phyloP scores from a whole-genome alignment of 2,329 filamentous ascomycete genomes.

The Dichotomopilus funicola region DNA sequence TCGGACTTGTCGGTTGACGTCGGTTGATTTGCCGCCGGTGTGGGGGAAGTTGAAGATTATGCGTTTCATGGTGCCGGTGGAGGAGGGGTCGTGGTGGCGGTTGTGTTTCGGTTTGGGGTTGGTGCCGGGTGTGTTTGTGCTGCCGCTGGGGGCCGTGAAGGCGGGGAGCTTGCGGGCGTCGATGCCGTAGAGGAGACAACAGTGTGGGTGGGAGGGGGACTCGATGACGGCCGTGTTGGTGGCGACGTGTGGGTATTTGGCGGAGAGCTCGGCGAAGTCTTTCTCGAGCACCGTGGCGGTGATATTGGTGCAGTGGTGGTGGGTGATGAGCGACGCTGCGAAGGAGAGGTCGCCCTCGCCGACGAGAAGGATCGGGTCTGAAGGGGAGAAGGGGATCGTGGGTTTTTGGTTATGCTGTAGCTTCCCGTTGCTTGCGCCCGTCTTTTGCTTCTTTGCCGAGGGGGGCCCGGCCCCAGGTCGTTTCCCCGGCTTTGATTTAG shows the following conservation, averaged over 20 bases:
- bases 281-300: conserved; percentile 65
- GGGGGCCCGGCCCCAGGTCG: conserved; percentile 1
- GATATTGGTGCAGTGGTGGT: conserved; percentile 60
- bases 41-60: conserved; percentile 98
- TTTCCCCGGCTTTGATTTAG: background rate
- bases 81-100: conserved; percentile 19
- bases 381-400: conserved; percentile 57
- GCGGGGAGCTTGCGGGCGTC: conserved; percentile 60
- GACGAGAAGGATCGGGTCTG: conserved; percentile 65
- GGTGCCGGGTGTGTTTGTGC: background rate
- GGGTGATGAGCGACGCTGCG: conserved; percentile 56
- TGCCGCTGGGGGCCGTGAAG: conserved; percentile 28
- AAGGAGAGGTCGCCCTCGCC: conserved; percentile 81
- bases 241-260: conserved; percentile 69
- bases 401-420: conserved; percentile 13
- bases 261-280: conserved; percentile 47
- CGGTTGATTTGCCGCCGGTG: conserved; percentile 82
- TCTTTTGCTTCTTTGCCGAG: conserved; percentile 17
- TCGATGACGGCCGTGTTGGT: conserved; percentile 37
- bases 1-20: conserved; percentile 90
- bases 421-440: background rate
- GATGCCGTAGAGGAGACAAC: conserved; percentile 51
- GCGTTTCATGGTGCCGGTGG: conserved; percentile 54
- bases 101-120: background rate
- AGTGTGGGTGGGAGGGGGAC: conserved; percentile 28